Evolutionary conservation across 2,329 filamentous ascomycete species (phyloP).

Genomic region (Epicoccum sorghinum): DNA sequence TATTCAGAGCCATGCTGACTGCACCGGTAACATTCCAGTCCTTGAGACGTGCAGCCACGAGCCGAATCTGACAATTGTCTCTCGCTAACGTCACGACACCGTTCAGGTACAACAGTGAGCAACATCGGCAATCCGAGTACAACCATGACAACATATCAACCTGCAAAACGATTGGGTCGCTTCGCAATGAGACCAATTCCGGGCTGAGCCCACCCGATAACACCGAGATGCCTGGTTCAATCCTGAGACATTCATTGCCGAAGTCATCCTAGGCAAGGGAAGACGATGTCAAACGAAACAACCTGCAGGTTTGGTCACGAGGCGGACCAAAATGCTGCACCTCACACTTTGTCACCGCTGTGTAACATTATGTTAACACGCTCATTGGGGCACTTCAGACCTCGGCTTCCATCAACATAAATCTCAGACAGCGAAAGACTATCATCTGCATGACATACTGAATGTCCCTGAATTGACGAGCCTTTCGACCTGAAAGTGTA

Average conservation of each 20-base stretch:
- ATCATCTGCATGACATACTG: constrained; percentile 26
- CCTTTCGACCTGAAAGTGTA: constrained; percentile 25
- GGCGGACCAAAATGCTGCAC: constrained; percentile 3
- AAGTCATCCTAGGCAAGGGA: constrained; percentile 7
- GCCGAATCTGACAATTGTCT: constrained; percentile 12
- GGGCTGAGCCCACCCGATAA: background rate
- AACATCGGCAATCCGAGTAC: constrained; percentile 14
- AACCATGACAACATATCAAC: background rate
- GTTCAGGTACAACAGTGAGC: constrained; percentile 16
- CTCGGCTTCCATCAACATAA: constrained; percentile 3
- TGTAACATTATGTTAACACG: constrained; percentile 19
- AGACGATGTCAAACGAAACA: constrained; percentile 18
- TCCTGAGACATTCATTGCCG: constrained; percentile 4
- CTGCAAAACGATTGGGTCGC: constrained; percentile 1
- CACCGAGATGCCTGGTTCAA: background rate
- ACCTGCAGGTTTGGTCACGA: constrained; percentile 20
- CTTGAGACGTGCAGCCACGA: constrained; percentile 10
- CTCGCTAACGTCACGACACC: constrained; percentile 12
- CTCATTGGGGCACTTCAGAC: background rate
- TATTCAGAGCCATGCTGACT: constrained; percentile 11
- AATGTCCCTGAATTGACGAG: constrained; percentile 26
- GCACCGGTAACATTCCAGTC: constrained; percentile 15
- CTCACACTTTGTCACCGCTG: constrained; percentile 19
- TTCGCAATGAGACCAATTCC: background rate
- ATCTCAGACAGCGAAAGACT: constrained; percentile 22